Conservation (phyloP, 129 eudicot genomes). For the Lactuca saligna region DNA sequence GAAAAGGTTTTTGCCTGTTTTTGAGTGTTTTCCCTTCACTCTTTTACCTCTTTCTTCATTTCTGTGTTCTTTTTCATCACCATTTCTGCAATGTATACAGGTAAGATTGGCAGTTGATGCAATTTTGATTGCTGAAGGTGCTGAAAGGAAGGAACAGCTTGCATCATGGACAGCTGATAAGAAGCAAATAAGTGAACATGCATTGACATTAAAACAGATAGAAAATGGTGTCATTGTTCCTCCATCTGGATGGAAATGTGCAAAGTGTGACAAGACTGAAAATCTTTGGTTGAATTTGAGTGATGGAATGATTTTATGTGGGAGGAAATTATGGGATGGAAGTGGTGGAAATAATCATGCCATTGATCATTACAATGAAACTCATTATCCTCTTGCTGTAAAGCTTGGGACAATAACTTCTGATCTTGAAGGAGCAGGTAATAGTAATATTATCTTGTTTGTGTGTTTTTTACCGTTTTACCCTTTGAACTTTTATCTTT, state of each 20-base stretch:
- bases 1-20: constrained; percentile 54
- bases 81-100: constrained; percentile 34
- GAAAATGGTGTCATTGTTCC: constrained; percentile 75
- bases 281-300: constrained; percentile 92
- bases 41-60: not conserved
- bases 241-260: constrained; percentile 93
- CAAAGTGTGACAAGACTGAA: constrained; percentile 85
- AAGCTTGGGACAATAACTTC: constrained; percentile 94
- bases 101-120: constrained; percentile 93
- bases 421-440: constrained; percentile 97
- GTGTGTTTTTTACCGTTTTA: not conserved
- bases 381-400: constrained; percentile 85
- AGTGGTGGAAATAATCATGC: constrained; percentile 98
- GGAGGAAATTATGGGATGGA: constrained; percentile 94
- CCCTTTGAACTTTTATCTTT: not conserved
- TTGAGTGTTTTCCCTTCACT: constrained; percentile 1
- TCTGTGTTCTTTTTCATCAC: not conserved
- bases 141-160: constrained; percentile 90
- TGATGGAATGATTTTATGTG: constrained; percentile 92
- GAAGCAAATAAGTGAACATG: constrained; percentile 71
- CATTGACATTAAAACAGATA: constrained; percentile 67
- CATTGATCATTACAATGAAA: constrained; percentile 64
- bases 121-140: constrained; percentile 74
- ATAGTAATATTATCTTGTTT: constrained; percentile 48
- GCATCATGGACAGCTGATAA: constrained; percentile 92